Percentiles rank a stretch among this genome's conserved stretches.
Conservation (phyloP, 805 yeast species). For the Yarrowia keelungensis region DNA sequence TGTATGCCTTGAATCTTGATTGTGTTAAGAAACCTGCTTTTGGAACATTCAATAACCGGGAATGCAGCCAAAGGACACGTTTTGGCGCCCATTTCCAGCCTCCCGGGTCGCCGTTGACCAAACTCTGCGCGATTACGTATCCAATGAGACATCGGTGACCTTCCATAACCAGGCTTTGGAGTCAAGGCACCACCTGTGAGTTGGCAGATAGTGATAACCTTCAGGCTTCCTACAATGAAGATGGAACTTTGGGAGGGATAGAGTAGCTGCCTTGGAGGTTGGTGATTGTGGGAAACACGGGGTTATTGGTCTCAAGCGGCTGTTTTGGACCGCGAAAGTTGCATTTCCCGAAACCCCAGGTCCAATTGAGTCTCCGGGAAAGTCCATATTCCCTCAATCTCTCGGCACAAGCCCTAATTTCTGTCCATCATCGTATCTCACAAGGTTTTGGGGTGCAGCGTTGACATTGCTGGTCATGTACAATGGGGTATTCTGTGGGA, state of each 20-base stretch:
- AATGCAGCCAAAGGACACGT: not conserved
- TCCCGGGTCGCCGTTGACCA: not conserved
- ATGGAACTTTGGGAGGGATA: slow-evolving; percentile 11
- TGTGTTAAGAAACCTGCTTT: not conserved
- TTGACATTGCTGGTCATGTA: not conserved
- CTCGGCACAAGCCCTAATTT: not conserved
- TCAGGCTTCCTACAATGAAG: not conserved
- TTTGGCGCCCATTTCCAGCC: not conserved
- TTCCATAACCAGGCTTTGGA: slow-evolving; percentile 6
- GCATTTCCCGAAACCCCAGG: too few relatives aligned
- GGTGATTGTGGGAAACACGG: not conserved
- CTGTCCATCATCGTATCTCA: too few relatives aligned
- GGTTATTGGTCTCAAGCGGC: not conserved
- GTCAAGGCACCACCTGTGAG: slow-evolving; percentile 28
- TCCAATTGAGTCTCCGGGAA: not conserved
- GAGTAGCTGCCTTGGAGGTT: slow-evolving; percentile 28
- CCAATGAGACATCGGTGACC: slow-evolving; percentile 1
- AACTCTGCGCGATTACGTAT: not conserved
- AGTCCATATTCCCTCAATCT: not conserved
- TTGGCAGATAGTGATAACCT: not conserved
- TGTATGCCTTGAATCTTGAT: not conserved
- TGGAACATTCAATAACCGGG: not conserved
- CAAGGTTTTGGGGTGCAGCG: slow-evolving; percentile 4
- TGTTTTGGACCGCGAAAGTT: not conserved
- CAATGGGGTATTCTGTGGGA: not conserved